Evolutionary conservation across 768 basidiomycete genomes (phyloP).

Genomic region (Russula sp.): DNA sequence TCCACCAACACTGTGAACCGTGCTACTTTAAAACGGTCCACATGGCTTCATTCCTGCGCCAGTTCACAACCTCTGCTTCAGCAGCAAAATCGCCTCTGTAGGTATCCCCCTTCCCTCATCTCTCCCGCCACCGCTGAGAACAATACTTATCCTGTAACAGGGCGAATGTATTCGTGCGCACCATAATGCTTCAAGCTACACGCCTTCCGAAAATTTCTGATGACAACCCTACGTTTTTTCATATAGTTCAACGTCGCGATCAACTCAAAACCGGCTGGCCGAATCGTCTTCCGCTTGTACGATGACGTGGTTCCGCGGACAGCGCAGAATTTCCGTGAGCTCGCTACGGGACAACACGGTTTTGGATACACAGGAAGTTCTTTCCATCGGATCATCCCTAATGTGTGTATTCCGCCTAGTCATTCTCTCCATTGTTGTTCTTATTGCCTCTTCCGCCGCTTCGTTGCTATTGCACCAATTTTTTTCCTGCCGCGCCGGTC

Average conservation of each 20-base stretch:
- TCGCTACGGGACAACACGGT: slow-evolving; percentile 63
- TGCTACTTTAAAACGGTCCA: too few relatives aligned
- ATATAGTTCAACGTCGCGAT: slow-evolving; percentile 64
- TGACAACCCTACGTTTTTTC: background rate
- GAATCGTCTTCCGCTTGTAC: slow-evolving; percentile 79
- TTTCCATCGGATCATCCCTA: slow-evolving; percentile 61
- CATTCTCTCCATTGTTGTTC: background rate
- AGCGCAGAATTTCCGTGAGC: slow-evolving; percentile 74
- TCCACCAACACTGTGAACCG: too few relatives aligned
- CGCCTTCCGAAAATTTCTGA: background rate
- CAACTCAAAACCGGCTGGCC: slow-evolving; percentile 56
- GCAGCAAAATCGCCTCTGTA: slow-evolving; percentile 27
- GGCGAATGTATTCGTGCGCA: slow-evolving; percentile 35
- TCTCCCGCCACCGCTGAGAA: background rate
- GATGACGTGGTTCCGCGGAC: slow-evolving; percentile 84
- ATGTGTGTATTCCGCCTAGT: slow-evolving; percentile 31
- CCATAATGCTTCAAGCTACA: background rate
- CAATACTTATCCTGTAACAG: slow-evolving; percentile 7
- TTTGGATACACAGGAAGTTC: slow-evolving; percentile 67
- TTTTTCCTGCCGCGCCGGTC: background rate
- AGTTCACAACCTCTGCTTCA: slow-evolving; percentile 31
- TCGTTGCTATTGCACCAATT: background rate
- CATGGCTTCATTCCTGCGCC: slow-evolving; percentile 33
- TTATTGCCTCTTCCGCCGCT: too few relatives aligned
- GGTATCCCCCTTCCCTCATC: background rate